Evolutionary conservation across 352 stramenopile genomes (phyloP), one percentile per base, ranked within the genome.

Genomic region (Phytophthora cryptogea): DNA sequence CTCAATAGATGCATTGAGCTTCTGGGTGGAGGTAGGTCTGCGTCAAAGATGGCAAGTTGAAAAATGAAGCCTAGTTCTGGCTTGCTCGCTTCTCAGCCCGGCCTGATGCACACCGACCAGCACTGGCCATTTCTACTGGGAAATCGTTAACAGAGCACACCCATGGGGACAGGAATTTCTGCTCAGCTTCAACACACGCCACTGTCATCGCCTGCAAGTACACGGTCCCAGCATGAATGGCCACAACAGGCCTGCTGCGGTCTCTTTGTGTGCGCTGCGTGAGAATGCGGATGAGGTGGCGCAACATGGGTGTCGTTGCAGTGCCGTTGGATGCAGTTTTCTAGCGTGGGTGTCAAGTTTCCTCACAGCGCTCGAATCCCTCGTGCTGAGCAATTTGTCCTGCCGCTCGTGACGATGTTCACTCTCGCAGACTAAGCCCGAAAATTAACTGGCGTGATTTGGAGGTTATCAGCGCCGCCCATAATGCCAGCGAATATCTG

Each of bases 1-100:
- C 49, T 56, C 37, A 63, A 39, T 42, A 50, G 20, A 39, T 57
- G 52, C 44, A 62, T 23, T 62, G 23, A 28, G 43, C 8, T 23
- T 41, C n/a, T 23, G 14, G 20, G 14, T 6, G 11, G 14, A n/a
- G 20, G 26, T 11, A 14, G n/a, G 13, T 35, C 36, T 40, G 28
- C 11, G 10, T 49, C 17, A 43, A 13, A 8, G 9, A 11, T 30
- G 27, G 10, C 26, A 55, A 55, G 39, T 41, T 27, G 44, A 33
- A 7, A 36, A 48, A 48, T 62, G 43, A 49, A 41, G 28, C 14
- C 42, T 14, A 40, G 11, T 6, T 11, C 36, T 41, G 17, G 36
- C 3, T 36, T 23, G 20, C n/a, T 43, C 37, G 37, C 17, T 43
- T 43, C 37, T 43, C 39, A 14, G 11, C 39, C 26, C 16, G 8